These are phyloP conservation scores for Paecilomyces sp. DNA, from an alignment of 2,329 filamentous ascomycete species.

Conservation along the genomic window DNA sequence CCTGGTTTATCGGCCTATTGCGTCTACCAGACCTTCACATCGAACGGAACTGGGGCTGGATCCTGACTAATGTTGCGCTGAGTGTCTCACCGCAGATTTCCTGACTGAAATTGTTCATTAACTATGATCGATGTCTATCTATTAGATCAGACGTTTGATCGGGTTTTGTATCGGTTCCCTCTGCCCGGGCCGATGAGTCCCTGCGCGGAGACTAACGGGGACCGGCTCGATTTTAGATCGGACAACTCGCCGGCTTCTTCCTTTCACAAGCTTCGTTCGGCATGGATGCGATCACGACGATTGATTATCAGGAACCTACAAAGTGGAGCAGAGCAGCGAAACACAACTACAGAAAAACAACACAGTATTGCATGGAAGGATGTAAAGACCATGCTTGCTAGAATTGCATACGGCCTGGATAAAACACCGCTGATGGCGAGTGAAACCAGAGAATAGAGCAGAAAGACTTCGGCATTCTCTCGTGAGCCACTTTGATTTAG, in stretches of 20 bases:
- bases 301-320: too few species aligned
- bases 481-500: background rate
- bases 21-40: too few species aligned
- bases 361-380: too few species aligned
- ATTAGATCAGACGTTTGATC: background rate
- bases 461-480: background rate
- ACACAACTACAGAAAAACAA: too few species aligned
- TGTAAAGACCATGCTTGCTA: too few species aligned
- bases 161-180: background rate
- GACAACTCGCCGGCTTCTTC: background rate
- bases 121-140: background rate
- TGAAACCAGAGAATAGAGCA: background rate
- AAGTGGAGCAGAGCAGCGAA: too few species aligned
- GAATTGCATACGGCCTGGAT: background rate
- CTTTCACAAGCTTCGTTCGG: background rate
- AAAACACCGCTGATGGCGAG: background rate
- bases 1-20: too few species aligned
- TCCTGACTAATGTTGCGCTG: too few species aligned
- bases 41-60: too few species aligned
- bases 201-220: background rate
- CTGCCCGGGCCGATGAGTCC: background rate
- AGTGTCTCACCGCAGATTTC: too few species aligned
- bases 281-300: background rate
- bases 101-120: too few species aligned
- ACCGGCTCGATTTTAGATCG: background rate